Percentiles rank a stretch among this genome's conserved stretches.
Conservation (phyloP, 768 basidiomycete genomes). For the Amanita molliuscula region DNA sequence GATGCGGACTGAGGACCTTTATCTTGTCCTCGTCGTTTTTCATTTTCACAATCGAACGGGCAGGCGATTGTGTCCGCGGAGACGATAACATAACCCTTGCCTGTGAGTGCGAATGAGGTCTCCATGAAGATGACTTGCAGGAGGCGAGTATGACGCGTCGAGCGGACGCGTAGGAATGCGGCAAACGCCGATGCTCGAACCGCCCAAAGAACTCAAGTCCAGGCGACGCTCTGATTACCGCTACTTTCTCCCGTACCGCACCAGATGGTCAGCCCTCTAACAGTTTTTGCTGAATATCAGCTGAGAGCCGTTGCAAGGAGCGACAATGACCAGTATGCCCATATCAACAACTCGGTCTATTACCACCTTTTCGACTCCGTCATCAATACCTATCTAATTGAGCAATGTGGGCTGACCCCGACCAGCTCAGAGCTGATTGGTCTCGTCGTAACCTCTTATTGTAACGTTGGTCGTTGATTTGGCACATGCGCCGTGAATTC, state of each 20-base stretch:
- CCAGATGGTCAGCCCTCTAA: slow-evolving; percentile 48
- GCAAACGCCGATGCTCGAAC: not conserved
- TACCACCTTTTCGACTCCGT: slow-evolving; percentile 78
- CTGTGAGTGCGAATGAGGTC: slow-evolving; percentile 81
- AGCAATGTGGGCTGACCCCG: slow-evolving; percentile 49
- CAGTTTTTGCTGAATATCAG: not conserved
- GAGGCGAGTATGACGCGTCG: slow-evolving; percentile 3
- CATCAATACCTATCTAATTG: slow-evolving; percentile 70
- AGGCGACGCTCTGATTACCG: slow-evolving; percentile 42
- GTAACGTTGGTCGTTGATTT: slow-evolving; percentile 32
- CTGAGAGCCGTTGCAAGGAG: slow-evolving; percentile 37
- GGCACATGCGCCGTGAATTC: not conserved
- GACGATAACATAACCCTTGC: slow-evolving; percentile 89
- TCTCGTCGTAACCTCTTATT: slow-evolving; percentile 70
- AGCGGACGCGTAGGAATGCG: slow-evolving; percentile 5
- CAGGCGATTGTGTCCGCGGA: slow-evolving; percentile 86
- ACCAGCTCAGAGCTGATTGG: slow-evolving; percentile 47
- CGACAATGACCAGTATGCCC: slow-evolving; percentile 81
- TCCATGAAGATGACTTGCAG: slow-evolving; percentile 46
- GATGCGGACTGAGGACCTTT: slow-evolving; percentile 79
- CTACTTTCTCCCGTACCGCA: slow-evolving; percentile 53
- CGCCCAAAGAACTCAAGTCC: slow-evolving; percentile 16
- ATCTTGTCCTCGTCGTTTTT: slow-evolving; percentile 96
- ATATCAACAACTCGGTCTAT: slow-evolving; percentile 75
- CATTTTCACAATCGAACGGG: slow-evolving; percentile 95